Evolutionary conservation across 441 rosid species (phyloP).

Genomic region (Rhodomyrtus psidioides): DNA sequence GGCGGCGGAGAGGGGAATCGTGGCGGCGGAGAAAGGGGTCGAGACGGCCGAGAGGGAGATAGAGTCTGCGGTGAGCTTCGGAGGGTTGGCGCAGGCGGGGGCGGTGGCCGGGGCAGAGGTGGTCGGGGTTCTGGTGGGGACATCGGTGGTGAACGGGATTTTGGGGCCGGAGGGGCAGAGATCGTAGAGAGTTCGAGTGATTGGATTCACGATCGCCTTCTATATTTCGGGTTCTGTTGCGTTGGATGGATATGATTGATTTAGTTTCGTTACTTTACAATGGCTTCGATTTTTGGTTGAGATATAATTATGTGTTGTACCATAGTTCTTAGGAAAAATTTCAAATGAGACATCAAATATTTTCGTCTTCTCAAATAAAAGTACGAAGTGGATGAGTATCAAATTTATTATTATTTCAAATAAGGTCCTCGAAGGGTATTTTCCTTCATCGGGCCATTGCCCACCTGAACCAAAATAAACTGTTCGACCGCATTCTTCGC

Average conservation of each 20-base stretch:
- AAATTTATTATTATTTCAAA: too few species aligned
- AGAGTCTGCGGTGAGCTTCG: constrained; percentile 38
- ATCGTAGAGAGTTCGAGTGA: neutral
- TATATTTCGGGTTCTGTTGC: neutral
- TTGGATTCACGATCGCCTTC: too few species aligned
- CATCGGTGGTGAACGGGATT: constrained; percentile 72
- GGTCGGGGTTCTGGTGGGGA: constrained; percentile 57
- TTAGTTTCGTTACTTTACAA: too few species aligned
- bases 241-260: neutral
- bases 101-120: constrained; percentile 71
- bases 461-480: too few species aligned
- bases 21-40: neutral
- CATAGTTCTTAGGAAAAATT: too few species aligned
- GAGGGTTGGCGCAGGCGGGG: constrained; percentile 72
- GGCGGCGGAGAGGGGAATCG: constrained; percentile 25
- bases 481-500: neutral
- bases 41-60: neutral
- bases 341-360: too few species aligned
- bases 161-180: constrained; percentile 58
- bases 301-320: neutral
- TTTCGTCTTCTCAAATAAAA: too few species aligned
- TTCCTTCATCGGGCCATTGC: too few species aligned
- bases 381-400: too few species aligned
- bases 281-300: neutral
- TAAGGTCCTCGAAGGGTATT: too few species aligned